A percentile compares a stretch with the other conserved stretches of the same genome.
phyloP scores from a whole-genome alignment of 2,329 filamentous ascomycete genomes.

The Neofusicoccum sp. region DNA sequence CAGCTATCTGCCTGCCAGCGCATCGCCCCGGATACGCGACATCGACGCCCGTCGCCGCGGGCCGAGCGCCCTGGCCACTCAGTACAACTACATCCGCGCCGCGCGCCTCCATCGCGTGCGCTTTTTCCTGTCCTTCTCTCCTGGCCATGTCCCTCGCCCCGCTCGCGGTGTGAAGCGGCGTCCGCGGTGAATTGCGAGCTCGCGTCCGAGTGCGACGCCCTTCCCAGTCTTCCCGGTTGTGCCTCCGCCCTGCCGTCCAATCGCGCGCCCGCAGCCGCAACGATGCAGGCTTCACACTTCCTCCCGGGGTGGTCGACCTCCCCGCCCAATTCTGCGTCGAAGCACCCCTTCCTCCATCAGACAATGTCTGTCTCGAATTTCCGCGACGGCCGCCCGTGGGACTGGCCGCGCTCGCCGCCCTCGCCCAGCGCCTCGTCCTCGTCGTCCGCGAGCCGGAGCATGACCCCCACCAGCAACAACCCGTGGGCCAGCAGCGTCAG shows the following conservation, averaged over 20 bases:
- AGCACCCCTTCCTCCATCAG: conserved; percentile 35
- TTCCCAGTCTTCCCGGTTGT: neutral
- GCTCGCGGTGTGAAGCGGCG: neutral
- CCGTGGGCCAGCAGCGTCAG: conserved; percentile 34
- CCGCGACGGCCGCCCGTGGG: conserved; percentile 38
- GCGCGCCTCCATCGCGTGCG: neutral
- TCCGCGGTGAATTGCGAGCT: neutral
- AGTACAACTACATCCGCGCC: conserved; percentile 2
- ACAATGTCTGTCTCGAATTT: conserved; percentile 42
- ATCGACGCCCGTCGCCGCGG: neutral
- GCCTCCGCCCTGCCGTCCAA: conserved; percentile 7
- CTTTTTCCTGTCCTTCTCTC: neutral
- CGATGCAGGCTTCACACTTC: conserved; percentile 13
- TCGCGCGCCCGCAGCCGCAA: neutral
- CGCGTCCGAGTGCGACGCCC: neutral
- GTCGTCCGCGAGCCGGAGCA: conserved; percentile 37
- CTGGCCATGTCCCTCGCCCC: neutral
- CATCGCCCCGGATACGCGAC: conserved; percentile 27
- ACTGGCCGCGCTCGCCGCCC: conserved; percentile 31
- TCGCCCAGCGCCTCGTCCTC: conserved; percentile 41
- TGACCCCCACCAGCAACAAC: conserved; percentile 40
- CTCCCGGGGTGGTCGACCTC: conserved; percentile 8
- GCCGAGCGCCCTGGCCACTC: neutral
- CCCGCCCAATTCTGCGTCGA: neutral
- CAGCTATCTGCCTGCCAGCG: conserved; percentile 39